Evolutionary conservation across 192 early-diverging fungal species (phyloP).

Genomic region (Coemansia sp.): DNA sequence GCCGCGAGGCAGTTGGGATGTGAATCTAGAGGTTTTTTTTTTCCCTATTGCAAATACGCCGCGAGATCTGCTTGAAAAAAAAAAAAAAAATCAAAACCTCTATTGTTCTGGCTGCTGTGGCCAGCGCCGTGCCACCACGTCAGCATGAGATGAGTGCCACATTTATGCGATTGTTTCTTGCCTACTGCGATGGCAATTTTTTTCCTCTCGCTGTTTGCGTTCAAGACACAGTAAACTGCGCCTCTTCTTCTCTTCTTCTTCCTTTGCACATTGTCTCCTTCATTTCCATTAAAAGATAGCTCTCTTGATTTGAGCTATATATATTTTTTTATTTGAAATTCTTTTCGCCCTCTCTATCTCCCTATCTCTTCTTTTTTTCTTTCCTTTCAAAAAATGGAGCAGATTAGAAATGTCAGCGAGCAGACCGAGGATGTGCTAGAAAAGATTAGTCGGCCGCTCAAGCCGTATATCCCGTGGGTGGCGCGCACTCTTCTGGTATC

Average conservation of each 20-base stretch:
- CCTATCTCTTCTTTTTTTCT: background rate
- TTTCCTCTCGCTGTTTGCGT: too few relatives aligned
- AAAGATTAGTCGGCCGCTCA: conserved; percentile 74
- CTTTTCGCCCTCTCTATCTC: background rate
- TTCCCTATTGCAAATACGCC: background rate
- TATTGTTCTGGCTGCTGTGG: conserved; percentile 2
- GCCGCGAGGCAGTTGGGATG: conserved; percentile 39
- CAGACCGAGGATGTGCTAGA: conserved; percentile 82
- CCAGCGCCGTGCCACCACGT: conserved; percentile 5
- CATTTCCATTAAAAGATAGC: too few relatives aligned
- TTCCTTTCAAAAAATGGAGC: conserved; percentile 29
- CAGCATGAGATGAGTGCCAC: background rate
- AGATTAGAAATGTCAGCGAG: conserved; percentile 53
- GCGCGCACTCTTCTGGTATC: conserved; percentile 94
- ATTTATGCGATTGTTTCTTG: background rate
- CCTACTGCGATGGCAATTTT: too few relatives aligned
- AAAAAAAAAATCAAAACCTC: background rate
- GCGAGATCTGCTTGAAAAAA: too few relatives aligned
- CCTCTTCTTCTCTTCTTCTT: too few relatives aligned
- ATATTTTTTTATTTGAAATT: too few relatives aligned
- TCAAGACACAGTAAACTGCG: too few relatives aligned
- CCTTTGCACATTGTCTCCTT: background rate
- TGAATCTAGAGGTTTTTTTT: conserved; percentile 3
- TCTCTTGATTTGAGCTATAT: too few relatives aligned
- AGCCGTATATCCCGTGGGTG: conserved; percentile 89